Conservation (phyloP, 2,329 filamentous ascomycete genomes). For the Trichoderma polysporum region DNA sequence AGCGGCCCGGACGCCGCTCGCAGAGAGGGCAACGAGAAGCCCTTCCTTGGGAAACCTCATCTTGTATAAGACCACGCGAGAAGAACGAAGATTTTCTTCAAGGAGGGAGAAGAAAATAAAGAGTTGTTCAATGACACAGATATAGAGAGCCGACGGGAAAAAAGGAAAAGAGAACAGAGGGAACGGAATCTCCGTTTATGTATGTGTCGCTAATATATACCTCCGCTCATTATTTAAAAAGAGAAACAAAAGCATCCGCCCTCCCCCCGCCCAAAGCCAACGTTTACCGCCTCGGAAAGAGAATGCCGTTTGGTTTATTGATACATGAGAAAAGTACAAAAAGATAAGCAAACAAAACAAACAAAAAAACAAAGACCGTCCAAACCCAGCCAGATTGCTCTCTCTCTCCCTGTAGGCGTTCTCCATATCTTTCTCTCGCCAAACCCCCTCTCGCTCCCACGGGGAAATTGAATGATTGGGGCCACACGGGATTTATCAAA, state of each 20-base stretch:
- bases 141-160: background rate
- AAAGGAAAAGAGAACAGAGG: background rate
- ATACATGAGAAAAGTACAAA: background rate
- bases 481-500: background rate
- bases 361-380: background rate
- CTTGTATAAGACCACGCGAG: background rate
- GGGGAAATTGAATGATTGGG: background rate
- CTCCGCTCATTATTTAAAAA: background rate
- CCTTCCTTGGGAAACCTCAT: background rate
- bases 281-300: background rate
- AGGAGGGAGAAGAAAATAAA: background rate
- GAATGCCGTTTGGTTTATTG: background rate
- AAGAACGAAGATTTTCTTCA: background rate
- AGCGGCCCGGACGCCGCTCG: slow-evolving; percentile 1
- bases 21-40: slow-evolving; percentile 4
- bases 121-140: background rate
- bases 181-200: background rate
- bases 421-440: background rate
- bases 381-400: background rate
- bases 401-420: background rate
- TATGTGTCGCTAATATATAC: background rate
- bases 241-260: too few species aligned
- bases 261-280: background rate
- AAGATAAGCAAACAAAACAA: background rate
- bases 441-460: background rate